Evolutionary conservation across 129 eudicot genomes (phyloP).

Genomic region (Flaveria ramosissima): DNA sequence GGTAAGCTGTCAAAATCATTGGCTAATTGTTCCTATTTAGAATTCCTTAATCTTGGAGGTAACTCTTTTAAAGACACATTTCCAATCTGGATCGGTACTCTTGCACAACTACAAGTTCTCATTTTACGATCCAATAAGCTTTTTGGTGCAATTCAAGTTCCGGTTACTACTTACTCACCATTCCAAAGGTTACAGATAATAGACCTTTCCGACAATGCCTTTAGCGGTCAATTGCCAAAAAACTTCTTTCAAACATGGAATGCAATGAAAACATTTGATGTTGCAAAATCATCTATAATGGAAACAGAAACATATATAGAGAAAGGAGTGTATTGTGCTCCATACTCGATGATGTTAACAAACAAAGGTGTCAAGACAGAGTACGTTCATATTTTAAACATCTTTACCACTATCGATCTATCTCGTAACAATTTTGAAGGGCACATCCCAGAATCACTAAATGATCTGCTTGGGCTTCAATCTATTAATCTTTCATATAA

Average conservation of each 20-base stretch:
- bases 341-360: background rate
- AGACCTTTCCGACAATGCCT: constrained; percentile 35
- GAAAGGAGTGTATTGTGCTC: no score
- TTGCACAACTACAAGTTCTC: constrained; percentile 13
- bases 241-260: constrained; percentile 9
- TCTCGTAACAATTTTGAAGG: constrained; percentile 41
- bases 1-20: background rate
- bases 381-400: background rate
- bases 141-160: constrained; percentile 9
- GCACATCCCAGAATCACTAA: constrained; percentile 24
- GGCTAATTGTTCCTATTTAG: constrained; percentile 11
- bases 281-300: no score
- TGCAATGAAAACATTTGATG: constrained; percentile 24
- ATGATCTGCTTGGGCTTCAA: constrained; percentile 25
- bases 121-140: constrained; percentile 11
- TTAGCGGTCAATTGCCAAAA: constrained; percentile 24
- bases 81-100: constrained; percentile 22
- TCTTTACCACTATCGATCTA: constrained; percentile 29
- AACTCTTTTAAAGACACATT: constrained; percentile 15
- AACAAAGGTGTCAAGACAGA: constrained; percentile 14
- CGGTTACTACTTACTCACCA: no score
- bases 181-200: constrained; percentile 31
- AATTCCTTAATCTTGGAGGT: constrained; percentile 7
- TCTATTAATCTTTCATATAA: constrained; percentile 40
- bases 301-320: no score